A percentile compares a stretch with the other conserved stretches of the same genome.
phyloP scores from a whole-genome alignment of 805 yeast species.

The Suhomyces sp. region DNA sequence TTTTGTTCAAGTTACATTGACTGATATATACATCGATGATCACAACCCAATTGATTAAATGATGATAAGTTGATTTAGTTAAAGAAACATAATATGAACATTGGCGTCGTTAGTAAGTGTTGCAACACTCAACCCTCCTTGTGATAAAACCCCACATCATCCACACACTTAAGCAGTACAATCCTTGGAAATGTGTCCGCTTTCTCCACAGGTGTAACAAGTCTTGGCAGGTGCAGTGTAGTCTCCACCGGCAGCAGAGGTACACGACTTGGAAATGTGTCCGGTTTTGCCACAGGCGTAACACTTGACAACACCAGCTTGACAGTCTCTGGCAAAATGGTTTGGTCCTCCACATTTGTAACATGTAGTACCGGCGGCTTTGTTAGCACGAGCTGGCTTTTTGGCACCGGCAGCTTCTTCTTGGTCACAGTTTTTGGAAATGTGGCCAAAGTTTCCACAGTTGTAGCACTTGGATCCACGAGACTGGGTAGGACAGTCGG shows the following conservation, averaged over 20 bases:
- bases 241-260: conserved; percentile 50
- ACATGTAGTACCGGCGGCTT: conserved; percentile 54
- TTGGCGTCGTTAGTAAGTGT: conserved; percentile 1
- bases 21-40: not conserved
- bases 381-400: conserved; percentile 19
- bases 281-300: conserved; percentile 91
- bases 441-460: conserved; percentile 77
- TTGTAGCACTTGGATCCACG: conserved; percentile 76
- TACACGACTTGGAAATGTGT: conserved; percentile 84
- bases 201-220: conserved; percentile 70
- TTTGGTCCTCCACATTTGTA: conserved; percentile 92
- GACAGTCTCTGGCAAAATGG: conserved; percentile 91
- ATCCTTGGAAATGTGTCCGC: conserved; percentile 87
- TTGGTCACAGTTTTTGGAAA: conserved; percentile 67
- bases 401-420: conserved; percentile 24
- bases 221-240: conserved; percentile 47
- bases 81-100: not conserved
- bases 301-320: conserved; percentile 69
- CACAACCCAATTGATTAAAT: not conserved
- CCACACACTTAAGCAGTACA: conserved; percentile 34
- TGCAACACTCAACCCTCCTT: not conserved
- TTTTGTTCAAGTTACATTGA: not conserved
- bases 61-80: not conserved
- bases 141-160: not conserved
- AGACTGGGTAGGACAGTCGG: conserved; percentile 71